Evolutionary conservation across 139 green algal species (phyloP), one percentile per base, ranked within the genome.

Genomic region (Picochlorum costavermella): DNA sequence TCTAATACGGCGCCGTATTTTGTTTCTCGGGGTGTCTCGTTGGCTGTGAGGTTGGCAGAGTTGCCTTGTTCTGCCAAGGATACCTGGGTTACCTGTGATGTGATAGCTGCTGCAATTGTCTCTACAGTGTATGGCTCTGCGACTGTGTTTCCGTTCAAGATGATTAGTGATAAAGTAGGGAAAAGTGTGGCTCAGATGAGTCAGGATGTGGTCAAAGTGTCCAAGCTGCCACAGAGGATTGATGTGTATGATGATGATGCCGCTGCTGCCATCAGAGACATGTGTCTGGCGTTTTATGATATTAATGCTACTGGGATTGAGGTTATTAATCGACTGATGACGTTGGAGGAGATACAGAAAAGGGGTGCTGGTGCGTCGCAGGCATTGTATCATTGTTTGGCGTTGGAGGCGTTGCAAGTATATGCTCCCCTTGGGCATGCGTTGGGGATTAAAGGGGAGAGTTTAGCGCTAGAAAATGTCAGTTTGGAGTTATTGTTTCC

Each of bases 401-500:
- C 77, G 2, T 61, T 93, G 51, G 86, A 89, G 73, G 86, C 81
- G 16, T 79, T 97, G 61, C 86, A 96, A 68, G 77, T 96, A 16
- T 92, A 88, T 63, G 86, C 85, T 0, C 89, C 90, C 2, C 76
- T 96, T 70, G 87, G 78, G 20, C 88, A 96, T 64, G 88, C 88
- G 4, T 60, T 95, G 61, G 85, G 88, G 0, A 60, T 94, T 37
- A 64, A 73, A 0, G 20, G 57, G 1, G 65, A 89, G 14, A 69
- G 70, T 14, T 60, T 74, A 9, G 45, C 64, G 29, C 74, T 95
- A 46, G 88, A 95, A 72, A 85, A 94, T 68, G 31, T 67, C 26
- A 84, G 75, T 56, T 88, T 94, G 62, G 70, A 86, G 80, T 81
- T 95, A 36, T 73, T 97, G 25, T 96, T 96, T 60, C 90, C 90